Conservation (phyloP, 2,329 filamentous ascomycete genomes). For the Teratosphaeria pseudoeucalypti region DNA sequence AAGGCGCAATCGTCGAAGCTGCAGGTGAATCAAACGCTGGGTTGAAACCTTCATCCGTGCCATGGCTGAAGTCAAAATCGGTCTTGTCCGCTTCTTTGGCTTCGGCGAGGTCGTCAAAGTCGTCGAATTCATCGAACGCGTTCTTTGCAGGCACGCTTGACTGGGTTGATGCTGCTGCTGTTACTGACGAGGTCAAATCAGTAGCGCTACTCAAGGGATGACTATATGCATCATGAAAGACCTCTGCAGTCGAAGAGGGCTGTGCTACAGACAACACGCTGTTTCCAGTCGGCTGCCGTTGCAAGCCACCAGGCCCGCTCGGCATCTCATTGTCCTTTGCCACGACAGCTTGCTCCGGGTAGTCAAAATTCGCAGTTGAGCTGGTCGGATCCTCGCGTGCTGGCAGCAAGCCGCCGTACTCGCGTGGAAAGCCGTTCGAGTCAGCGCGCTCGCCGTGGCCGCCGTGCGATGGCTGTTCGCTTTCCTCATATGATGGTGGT, state of each 20-base stretch:
- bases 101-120: constrained; percentile 74
- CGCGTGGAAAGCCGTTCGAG: constrained; percentile 37
- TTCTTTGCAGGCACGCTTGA: constrained; percentile 27
- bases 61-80: constrained; percentile 65
- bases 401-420: constrained; percentile 47
- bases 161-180: neutral
- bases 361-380: constrained; percentile 3
- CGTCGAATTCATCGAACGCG: constrained; percentile 63
- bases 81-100: constrained; percentile 64
- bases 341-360: neutral
- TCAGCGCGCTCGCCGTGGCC: constrained; percentile 17
- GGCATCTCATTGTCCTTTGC: constrained; percentile 1
- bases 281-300: neutral
- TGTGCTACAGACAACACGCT: neutral
- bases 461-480: constrained; percentile 24
- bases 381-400: constrained; percentile 43
- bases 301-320: neutral
- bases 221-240: constrained; percentile 21
- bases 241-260: constrained; percentile 17
- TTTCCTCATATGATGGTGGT: constrained; percentile 47
- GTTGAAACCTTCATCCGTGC: constrained; percentile 67
- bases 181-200: constrained; percentile 10
- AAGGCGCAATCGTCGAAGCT: constrained; percentile 30
- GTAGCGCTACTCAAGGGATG: constrained; percentile 19
- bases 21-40: constrained; percentile 63